A percentile compares a stretch with the other conserved stretches of the same genome.
phyloP scores from a whole-genome alignment of 306 rosid species.

The Acacia confusa region DNA sequence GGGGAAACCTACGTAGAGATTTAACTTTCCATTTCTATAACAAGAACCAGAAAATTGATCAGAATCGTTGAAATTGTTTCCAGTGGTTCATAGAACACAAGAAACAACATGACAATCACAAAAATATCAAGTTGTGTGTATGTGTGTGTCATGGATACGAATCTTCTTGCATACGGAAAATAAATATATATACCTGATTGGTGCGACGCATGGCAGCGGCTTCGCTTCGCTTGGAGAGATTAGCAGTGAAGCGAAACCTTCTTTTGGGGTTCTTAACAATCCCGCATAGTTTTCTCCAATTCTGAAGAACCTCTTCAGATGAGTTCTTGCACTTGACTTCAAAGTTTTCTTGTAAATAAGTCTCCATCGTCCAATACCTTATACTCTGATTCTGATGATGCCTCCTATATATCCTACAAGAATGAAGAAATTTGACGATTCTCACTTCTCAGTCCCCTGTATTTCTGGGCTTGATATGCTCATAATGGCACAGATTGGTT shows the following conservation, averaged over 20 bases:
- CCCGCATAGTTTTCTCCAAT: constrained; percentile 81
- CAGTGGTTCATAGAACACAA: neutral
- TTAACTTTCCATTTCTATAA: constrained; percentile 10
- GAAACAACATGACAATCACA: neutral
- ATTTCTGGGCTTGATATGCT: neutral
- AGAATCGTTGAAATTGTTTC: neutral
- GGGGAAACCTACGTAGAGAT: neutral
- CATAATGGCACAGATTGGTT: neutral
- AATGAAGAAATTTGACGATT: neutral
- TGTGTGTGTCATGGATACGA: neutral
- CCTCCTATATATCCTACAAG: neutral
- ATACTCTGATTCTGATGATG: neutral
- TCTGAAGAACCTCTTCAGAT: constrained; percentile 65
- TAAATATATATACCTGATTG: constrained; percentile 55
- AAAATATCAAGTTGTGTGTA: neutral
- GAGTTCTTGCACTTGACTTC: constrained; percentile 73
- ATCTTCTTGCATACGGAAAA: neutral
- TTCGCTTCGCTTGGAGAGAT: constrained; percentile 70
- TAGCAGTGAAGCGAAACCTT: constrained; percentile 90
- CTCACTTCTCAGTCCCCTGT: neutral
- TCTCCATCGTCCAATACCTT: constrained; percentile 53
- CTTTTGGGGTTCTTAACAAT: constrained; percentile 81
- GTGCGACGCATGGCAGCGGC: constrained; percentile 92
- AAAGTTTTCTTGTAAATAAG: constrained; percentile 68
- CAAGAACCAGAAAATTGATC: neutral